phyloP scores from a whole-genome alignment of 345 rosid genomes.

The Aquilaria malaccensis region DNA sequence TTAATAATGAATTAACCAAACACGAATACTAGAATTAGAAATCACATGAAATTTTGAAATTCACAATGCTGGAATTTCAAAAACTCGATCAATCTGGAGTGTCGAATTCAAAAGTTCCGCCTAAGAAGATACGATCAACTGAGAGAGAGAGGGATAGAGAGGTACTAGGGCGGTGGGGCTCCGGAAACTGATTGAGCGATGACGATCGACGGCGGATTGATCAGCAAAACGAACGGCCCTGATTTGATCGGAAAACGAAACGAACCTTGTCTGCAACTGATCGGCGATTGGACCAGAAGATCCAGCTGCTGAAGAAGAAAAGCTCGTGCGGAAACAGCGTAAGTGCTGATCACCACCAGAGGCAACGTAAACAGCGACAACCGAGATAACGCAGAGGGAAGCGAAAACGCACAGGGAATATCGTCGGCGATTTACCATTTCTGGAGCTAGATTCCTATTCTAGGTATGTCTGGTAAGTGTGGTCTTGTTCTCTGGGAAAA shows the following conservation, averaged over 20 bases:
- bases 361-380: constrained; percentile 17
- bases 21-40: not conserved
- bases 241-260: constrained; percentile 21
- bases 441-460: not conserved
- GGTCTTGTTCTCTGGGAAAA: constrained; percentile 16
- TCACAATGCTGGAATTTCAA: not conserved
- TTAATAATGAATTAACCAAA: not conserved
- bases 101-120: not conserved
- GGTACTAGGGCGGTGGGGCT: constrained; percentile 17
- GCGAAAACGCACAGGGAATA: constrained; percentile 4
- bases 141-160: not conserved
- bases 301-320: constrained; percentile 18
- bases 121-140: not conserved
- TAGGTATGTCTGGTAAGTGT: constrained; percentile 15
- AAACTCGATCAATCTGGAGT: not conserved
- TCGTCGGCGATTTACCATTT: constrained; percentile 15
- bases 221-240: constrained; percentile 18
- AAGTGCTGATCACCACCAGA: constrained; percentile 6
- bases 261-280: constrained; percentile 13
- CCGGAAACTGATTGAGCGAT: constrained; percentile 5
- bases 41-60: not conserved
- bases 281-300: constrained; percentile 23
- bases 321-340: constrained; percentile 18
- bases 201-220: constrained; percentile 5
- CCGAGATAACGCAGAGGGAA: constrained; percentile 14